Evolutionary conservation across 805 yeast species (phyloP).

Genomic region (Huiozyma sinensis): DNA sequence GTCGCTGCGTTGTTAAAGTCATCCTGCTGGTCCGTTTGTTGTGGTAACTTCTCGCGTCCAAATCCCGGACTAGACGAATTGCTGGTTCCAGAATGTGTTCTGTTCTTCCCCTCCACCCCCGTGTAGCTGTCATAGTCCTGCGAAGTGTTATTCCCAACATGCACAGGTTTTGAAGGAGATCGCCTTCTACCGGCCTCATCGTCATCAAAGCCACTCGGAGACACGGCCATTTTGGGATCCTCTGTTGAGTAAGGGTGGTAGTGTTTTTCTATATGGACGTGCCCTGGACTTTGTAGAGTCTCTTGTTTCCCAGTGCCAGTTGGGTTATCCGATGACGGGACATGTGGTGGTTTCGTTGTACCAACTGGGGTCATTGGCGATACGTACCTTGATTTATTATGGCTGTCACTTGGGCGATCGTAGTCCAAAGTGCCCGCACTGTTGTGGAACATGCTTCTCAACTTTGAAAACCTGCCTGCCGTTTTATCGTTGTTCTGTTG

Average conservation of each 20-base stretch:
- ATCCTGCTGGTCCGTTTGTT: background rate
- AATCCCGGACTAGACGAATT: background rate
- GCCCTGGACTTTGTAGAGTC: constrained; percentile 1
- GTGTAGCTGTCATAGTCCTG: background rate
- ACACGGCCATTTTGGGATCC: too few relatives aligned
- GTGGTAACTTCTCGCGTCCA: background rate
- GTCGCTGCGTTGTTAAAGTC: background rate
- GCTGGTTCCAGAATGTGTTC: constrained; percentile 1
- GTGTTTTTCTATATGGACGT: constrained; percentile 9
- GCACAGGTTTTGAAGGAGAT: too few relatives aligned
- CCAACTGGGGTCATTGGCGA: constrained; percentile 4
- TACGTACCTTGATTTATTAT: constrained; percentile 1
- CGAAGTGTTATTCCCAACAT: background rate
- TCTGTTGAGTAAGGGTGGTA: constrained; percentile 5
- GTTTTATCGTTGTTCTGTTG: background rate
- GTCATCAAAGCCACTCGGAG: too few relatives aligned
- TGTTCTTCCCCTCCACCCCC: background rate
- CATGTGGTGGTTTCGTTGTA: background rate
- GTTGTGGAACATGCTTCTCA: constrained; percentile 14
- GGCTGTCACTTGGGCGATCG: background rate
- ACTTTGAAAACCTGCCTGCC: constrained; percentile 12
- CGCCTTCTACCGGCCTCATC: too few relatives aligned
- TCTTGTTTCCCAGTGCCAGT: background rate
- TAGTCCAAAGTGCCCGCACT: background rate
- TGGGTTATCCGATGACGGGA: background rate